Percentiles rank a stretch among this genome's conserved stretches.
phyloP scores from a whole-genome alignment of 148 eudicot species.

The Heliosperma pusillum region DNA sequence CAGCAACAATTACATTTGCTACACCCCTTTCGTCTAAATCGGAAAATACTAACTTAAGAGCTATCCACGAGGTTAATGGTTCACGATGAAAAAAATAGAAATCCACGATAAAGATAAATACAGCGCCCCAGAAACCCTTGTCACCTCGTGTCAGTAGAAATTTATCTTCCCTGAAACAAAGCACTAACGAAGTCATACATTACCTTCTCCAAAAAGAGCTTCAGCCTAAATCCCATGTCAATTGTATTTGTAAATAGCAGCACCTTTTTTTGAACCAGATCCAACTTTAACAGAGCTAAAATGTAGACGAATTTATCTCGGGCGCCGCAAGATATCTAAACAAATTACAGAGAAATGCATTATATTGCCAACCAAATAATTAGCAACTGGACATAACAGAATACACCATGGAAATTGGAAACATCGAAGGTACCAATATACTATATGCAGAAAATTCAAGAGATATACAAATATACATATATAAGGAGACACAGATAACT shows the following conservation, averaged over 20 bases:
- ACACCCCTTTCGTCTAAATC: not conserved
- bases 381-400: not conserved
- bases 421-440: not conserved
- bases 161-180: not conserved
- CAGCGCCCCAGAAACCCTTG: not conserved
- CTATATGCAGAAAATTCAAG: not conserved
- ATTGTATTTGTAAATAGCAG: constrained; percentile 82
- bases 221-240: constrained; percentile 75
- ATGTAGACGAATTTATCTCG: constrained; percentile 80
- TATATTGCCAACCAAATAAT: not conserved
- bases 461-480: not conserved
- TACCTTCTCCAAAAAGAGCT: constrained; percentile 91
- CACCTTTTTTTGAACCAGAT: constrained; percentile 84
- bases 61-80: not conserved
- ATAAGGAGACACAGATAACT: not conserved
- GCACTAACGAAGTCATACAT: not conserved
- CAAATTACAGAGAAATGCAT: constrained; percentile 1
- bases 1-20: not conserved
- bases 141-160: not conserved
- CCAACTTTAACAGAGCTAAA: constrained; percentile 81
- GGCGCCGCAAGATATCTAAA: constrained; percentile 75
- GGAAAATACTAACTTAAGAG: not conserved
- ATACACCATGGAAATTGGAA: not conserved
- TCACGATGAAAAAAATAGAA: not conserved
- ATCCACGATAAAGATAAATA: not conserved